These are phyloP conservation scores for Pinus taeda DNA, from an alignment of 75 land plant species.

Conservation along the genomic window DNA sequence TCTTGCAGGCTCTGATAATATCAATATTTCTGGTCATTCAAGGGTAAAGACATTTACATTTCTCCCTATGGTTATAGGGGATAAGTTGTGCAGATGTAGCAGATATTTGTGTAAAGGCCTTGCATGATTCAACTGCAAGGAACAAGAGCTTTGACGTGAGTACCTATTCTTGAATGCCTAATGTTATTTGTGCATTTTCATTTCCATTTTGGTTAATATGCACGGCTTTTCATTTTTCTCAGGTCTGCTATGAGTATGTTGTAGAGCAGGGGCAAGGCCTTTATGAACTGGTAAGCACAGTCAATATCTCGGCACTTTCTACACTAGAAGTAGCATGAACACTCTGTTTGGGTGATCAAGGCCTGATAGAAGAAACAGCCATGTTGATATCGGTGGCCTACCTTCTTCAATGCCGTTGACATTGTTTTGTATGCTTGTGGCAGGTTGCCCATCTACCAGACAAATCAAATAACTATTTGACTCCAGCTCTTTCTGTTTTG, in stretches of 20 bases:
- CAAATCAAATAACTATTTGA: conserved; percentile 94
- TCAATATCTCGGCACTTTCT: not conserved
- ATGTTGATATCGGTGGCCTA: not conserved
- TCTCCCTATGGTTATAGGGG: conserved; percentile 42
- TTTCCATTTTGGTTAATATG: not conserved
- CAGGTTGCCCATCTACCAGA: conserved; percentile 99
- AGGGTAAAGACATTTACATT: not conserved
- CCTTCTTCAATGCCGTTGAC: not conserved
- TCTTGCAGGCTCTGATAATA: not conserved
- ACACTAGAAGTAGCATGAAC: not conserved
- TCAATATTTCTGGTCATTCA: not conserved
- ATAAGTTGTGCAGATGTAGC: conserved; percentile 99
- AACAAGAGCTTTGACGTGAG: conserved; percentile 98
- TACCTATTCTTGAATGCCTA: not conserved
- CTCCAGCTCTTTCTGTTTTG: conserved; percentile 88
- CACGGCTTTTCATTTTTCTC: conserved; percentile 2
- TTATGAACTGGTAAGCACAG: conserved; percentile 82
- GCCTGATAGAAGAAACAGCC: not conserved
- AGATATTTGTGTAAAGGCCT: conserved; percentile 95
- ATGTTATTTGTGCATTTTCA: not conserved
- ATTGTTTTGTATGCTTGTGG: conserved; percentile 1
- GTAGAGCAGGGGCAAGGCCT: conserved; percentile 91
- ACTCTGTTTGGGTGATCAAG: not conserved
- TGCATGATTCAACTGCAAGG: conserved; percentile 97
- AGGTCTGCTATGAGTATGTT: conserved; percentile 97